These are phyloP conservation scores for Erodium moschatum DNA, from an alignment of 441 rosid species.

Conservation along the genomic window DNA sequence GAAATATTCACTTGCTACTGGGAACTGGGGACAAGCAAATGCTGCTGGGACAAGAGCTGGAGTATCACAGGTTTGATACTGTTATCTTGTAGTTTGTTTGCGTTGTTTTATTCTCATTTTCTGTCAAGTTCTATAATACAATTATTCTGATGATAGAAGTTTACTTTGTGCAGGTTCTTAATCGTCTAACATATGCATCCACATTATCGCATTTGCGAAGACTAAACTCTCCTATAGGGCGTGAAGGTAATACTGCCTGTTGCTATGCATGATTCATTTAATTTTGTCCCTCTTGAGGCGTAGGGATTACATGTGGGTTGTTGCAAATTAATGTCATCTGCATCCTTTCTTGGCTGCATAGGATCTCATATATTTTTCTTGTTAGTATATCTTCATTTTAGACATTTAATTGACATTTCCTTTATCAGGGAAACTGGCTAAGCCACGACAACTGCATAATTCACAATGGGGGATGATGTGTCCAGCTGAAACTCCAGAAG, in stretches of 20 bases:
- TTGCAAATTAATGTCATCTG: background rate
- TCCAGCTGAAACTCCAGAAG: conserved; percentile 99
- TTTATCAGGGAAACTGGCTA: conserved; percentile 79
- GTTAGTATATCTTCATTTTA: background rate
- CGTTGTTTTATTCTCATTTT: background rate
- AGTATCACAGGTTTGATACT: conserved; percentile 75
- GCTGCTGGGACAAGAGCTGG: conserved; percentile 99
- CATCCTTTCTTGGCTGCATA: conserved; percentile 7
- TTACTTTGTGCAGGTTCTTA: conserved; percentile 51
- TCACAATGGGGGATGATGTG: conserved; percentile 99
- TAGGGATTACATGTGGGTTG: background rate
- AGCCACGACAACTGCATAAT: conserved; percentile 94
- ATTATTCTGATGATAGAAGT: background rate
- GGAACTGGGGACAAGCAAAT: conserved; percentile 98
- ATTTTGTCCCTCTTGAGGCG: background rate
- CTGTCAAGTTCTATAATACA: background rate
- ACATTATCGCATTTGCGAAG: conserved; percentile 92
- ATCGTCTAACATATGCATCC: conserved; percentile 90
- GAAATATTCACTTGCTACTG: conserved; percentile 95
- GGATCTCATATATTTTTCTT: background rate
- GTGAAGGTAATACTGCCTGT: conserved; percentile 58
- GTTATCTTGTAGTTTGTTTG: background rate
- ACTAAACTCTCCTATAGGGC: conserved; percentile 91
- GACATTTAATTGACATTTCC: conserved; percentile 15
- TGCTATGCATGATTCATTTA: background rate